Evolutionary conservation across 371 early-diverging fungal species (phyloP).

Genomic region (Coemansia sp.): DNA sequence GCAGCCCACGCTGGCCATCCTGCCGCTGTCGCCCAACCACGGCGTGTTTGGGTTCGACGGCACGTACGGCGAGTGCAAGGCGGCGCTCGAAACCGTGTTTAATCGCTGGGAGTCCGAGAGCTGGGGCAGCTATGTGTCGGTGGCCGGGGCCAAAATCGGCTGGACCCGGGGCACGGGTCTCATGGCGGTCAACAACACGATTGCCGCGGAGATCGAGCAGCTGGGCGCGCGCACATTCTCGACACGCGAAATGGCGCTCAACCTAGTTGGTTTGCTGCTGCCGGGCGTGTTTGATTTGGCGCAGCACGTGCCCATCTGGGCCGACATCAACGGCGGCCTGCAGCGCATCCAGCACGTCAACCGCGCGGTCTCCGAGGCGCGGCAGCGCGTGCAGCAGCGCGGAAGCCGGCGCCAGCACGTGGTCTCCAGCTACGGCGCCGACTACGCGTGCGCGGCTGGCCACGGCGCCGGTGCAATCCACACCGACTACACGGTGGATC

Average conservation of each 20-base stretch:
- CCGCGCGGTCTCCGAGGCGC: slow-evolving; percentile 64
- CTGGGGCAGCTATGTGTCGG: slow-evolving; percentile 87
- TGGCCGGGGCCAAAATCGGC: slow-evolving; percentile 93
- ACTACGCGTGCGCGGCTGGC: slow-evolving; percentile 72
- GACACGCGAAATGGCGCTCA: slow-evolving; percentile 92
- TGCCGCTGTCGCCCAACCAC: slow-evolving; percentile 95
- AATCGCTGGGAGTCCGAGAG: slow-evolving; percentile 90
- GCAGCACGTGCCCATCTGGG: slow-evolving; percentile 86
- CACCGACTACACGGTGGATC: slow-evolving; percentile 73
- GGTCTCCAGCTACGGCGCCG: slow-evolving; percentile 71
- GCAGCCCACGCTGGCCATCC: slow-evolving; percentile 85
- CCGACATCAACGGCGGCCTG: slow-evolving; percentile 93
- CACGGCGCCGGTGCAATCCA: slow-evolving; percentile 66
- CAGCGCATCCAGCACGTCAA: slow-evolving; percentile 79
- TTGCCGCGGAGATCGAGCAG: slow-evolving; percentile 68
- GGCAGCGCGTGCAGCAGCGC: slow-evolving; percentile 72
- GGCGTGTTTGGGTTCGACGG: slow-evolving; percentile 93
- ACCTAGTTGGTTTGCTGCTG: slow-evolving; percentile 88
- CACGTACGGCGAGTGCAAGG: slow-evolving; percentile 92
- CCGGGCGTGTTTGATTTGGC: slow-evolving; percentile 76
- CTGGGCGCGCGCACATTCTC: slow-evolving; percentile 93
- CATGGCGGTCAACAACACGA: slow-evolving; percentile 90
- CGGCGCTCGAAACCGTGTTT: slow-evolving; percentile 86
- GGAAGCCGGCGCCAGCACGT: slow-evolving; percentile 79
- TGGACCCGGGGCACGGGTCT: slow-evolving; percentile 98